Evolutionary conservation across 2,329 filamentous ascomycete genomes (phyloP), one percentile per base, ranked within the genome.

Genomic region (Thielaviopsis punctulata): DNA sequence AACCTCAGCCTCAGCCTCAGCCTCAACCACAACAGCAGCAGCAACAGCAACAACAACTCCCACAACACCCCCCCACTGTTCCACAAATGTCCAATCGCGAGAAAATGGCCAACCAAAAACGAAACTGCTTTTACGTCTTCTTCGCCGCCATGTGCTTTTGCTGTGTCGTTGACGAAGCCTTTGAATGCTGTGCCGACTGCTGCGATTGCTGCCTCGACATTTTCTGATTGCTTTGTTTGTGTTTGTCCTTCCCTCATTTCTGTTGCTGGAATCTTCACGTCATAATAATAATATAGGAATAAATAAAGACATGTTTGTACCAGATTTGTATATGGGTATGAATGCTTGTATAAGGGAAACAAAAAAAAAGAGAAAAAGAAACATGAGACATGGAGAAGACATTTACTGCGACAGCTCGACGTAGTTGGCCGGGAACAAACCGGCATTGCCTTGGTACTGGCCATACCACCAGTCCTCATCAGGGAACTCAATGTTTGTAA

Each of bases 391-490:
- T 36, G 13, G 13, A 36, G n/a, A 6, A 36, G 18, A 52, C 23
- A 27, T 56, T 45, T 58, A 56, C 49, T 56, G 53, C 18, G 30
- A 67, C 51, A 82, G 66, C 64, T 80, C 69, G 57, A 84, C 80
- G 59, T 84, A 84, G 64, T 84, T 83, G 62, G 80, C 75, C 12
- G 80, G 80, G 77, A 98, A 98, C 45, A 98, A 74, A 56, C 92
- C 92, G 25, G 77, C 76, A 54, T 82, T 76, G 49, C 88, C 88
- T 23, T 80, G 74, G 66, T 84, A 93, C 61, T 85, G 80, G 54
- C 92, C 92, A 60, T 90, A 84, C 92, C 92, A 98, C 92, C 92
- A 98, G 64, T 98, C 92, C 58, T 96, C 90, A 61, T 96, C 92
- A 2, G 92, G 92, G 67, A 96, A 96, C 70, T 95, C 86, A 58